phyloP scores from a whole-genome alignment of 805 yeast species.

The Metschnikowia picachoensis region DNA sequence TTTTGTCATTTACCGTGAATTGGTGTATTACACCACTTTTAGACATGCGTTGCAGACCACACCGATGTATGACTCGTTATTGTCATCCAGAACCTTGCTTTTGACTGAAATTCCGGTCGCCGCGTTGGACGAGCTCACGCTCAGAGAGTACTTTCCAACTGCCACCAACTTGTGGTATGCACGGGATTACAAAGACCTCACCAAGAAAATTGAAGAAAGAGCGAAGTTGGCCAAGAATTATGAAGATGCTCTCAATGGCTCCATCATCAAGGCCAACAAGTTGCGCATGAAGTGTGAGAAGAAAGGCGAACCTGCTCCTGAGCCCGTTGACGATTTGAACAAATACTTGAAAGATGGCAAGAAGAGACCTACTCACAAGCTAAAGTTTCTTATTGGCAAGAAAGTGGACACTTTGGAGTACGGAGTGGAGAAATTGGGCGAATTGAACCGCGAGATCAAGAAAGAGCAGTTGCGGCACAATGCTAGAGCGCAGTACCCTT shows the following conservation, averaged over 20 bases:
- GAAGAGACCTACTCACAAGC: conserved; percentile 80
- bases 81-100: conserved; percentile 69
- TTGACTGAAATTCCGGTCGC: conserved; percentile 62
- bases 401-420: conserved; percentile 84
- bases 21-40: conserved; percentile 64
- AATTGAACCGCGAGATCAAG: conserved; percentile 62
- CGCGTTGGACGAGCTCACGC: conserved; percentile 42
- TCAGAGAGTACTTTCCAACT: conserved; percentile 61
- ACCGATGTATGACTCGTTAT: conserved; percentile 65
- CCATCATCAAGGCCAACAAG: conserved; percentile 56
- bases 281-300: conserved; percentile 52
- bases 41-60: conserved; percentile 73
- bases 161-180: conserved; percentile 59
- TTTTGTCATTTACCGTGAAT: conserved; percentile 67
- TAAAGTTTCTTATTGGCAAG: conserved; percentile 68
- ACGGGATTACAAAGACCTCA: conserved; percentile 57
- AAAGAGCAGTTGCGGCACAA: conserved; percentile 53
- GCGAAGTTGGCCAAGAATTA: conserved; percentile 55
- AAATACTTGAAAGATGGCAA: conserved; percentile 61
- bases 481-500: conserved; percentile 49
- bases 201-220: conserved; percentile 58
- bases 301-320: conserved; percentile 52
- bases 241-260: conserved; percentile 62
- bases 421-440: conserved; percentile 61
- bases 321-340: conserved; percentile 52